These are phyloP conservation scores for Penicillium canariense DNA, from an alignment of 495 filamentous ascomycete genomes.

Conservation along the genomic window DNA sequence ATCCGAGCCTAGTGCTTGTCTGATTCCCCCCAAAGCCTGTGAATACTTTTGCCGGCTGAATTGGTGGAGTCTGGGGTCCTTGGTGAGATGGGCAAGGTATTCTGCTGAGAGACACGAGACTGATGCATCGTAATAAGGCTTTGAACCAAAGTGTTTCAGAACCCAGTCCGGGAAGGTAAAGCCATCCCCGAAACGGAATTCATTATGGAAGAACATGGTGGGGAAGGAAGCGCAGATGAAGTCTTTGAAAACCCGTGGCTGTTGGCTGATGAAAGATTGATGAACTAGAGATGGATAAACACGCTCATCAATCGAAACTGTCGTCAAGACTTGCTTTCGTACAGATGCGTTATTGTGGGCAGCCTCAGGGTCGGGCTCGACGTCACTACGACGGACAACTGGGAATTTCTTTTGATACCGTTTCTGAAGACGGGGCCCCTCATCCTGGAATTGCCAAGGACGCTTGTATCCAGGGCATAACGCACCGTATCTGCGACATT, in stretches of 20 bases:
- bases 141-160: slow-evolving; percentile 3
- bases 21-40: slow-evolving; percentile 6
- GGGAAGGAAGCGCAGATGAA: slow-evolving; percentile 9
- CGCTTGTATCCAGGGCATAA: slow-evolving; percentile 6
- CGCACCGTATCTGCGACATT: slow-evolving; percentile 6
- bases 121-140: slow-evolving; percentile 7
- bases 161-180: slow-evolving; percentile 12
- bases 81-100: slow-evolving; percentile 10
- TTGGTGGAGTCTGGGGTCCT: slow-evolving; percentile 4
- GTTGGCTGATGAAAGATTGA: slow-evolving; percentile 2
- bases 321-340: background rate
- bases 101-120: slow-evolving; percentile 9
- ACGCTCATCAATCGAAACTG: slow-evolving; percentile 6
- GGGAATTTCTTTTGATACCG: slow-evolving; percentile 2
- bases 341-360: background rate
- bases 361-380: background rate
- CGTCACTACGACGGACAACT: background rate
- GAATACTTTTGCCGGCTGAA: slow-evolving; percentile 12
- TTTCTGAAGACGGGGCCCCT: slow-evolving; percentile 5
- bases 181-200: slow-evolving; percentile 8
- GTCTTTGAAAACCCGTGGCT: slow-evolving; percentile 3
- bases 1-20: slow-evolving; percentile 5
- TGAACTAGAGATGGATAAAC: slow-evolving; percentile 4
- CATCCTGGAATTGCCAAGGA: slow-evolving; percentile 8
- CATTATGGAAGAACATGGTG: slow-evolving; percentile 11